Conservation (phyloP, 2,329 filamentous ascomycete species). For the Penicillium crustosum region DNA sequence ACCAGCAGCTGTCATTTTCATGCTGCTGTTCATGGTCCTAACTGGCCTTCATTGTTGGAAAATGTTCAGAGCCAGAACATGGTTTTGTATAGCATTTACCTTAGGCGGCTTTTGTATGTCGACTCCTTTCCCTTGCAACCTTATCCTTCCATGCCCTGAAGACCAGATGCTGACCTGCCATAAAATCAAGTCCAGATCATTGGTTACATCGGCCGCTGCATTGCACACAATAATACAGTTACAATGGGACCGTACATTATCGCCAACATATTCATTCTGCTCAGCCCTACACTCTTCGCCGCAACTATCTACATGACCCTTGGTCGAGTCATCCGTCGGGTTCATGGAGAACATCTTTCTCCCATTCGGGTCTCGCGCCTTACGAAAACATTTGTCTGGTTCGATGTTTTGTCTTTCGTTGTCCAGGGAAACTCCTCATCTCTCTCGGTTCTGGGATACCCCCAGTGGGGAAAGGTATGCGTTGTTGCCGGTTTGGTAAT, state of each 20-base stretch:
- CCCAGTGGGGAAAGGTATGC: conserved; percentile 10
- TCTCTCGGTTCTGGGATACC: conserved; percentile 23
- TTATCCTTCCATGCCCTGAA: not conserved
- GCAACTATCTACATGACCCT: conserved; percentile 54
- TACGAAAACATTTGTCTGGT: conserved; percentile 50
- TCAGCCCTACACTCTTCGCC: conserved; percentile 52
- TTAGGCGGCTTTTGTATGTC: conserved; percentile 16
- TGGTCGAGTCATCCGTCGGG: conserved; percentile 46
- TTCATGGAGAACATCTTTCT: conserved; percentile 44
- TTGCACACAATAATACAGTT: conserved; percentile 24
- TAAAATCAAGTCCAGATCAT: conserved; percentile 37
- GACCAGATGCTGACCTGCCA: not conserved
- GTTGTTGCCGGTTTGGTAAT: conserved; percentile 28
- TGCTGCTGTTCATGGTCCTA: conserved; percentile 12
- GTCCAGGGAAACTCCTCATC: conserved; percentile 39
- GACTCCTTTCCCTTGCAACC: not conserved
- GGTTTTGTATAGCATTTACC: conserved; percentile 18
- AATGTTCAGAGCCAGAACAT: conserved; percentile 9
- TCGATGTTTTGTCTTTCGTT: conserved; percentile 51
- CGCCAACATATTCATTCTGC: conserved; percentile 48
- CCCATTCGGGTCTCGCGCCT: conserved; percentile 47
- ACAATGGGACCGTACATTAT: conserved; percentile 39
- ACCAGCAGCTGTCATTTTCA: conserved; percentile 15
- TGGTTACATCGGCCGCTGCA: conserved; percentile 26
- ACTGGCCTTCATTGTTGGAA: conserved; percentile 16